A percentile compares a stretch with the other conserved stretches of the same genome.
phyloP scores from a whole-genome alignment of 106 monocot genomes.

The Vanilla planifolia region DNA sequence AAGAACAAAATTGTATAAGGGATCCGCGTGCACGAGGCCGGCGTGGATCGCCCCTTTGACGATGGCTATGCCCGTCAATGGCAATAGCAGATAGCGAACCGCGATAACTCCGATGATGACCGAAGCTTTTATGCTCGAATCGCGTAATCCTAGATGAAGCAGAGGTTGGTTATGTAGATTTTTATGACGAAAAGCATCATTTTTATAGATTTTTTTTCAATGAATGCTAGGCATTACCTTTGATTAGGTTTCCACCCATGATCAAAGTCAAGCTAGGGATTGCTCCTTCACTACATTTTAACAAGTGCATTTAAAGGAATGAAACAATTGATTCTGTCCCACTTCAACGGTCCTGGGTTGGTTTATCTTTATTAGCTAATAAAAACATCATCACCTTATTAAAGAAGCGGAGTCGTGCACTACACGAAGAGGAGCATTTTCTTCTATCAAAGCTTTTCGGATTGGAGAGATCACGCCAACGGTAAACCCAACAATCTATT shows the following conservation, averaged over 20 bases:
- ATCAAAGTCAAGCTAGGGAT: conserved; percentile 31
- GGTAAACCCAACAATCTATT: conserved; percentile 56
- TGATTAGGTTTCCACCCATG: conserved; percentile 39
- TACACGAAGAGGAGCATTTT: conserved; percentile 61
- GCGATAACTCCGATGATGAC: conserved; percentile 25
- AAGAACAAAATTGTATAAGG: conserved; percentile 59
- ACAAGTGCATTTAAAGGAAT: too few species aligned
- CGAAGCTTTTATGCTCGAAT: conserved; percentile 18
- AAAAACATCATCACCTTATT: too few species aligned
- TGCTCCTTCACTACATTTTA: conserved; percentile 20
- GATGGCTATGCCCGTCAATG: conserved; percentile 27
- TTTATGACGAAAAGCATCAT: too few species aligned
- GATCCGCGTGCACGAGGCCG: conserved; percentile 60
- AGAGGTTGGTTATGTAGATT: too few species aligned
- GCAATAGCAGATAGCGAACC: conserved; percentile 24
- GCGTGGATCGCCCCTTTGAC: conserved; percentile 44
- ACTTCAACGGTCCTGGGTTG: too few species aligned
- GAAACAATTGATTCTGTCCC: too few species aligned
- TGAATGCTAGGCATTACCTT: conserved; percentile 35
- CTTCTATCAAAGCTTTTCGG: conserved; percentile 44
- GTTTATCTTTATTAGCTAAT: too few species aligned
- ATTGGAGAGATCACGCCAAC: conserved; percentile 47
- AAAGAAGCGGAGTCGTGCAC: conserved; percentile 51
- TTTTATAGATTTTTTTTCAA: not conserved
- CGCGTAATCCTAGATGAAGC: conserved; percentile 26